Conservation (phyloP, 1,139 yeast species). For the Candida smagusa region DNA sequence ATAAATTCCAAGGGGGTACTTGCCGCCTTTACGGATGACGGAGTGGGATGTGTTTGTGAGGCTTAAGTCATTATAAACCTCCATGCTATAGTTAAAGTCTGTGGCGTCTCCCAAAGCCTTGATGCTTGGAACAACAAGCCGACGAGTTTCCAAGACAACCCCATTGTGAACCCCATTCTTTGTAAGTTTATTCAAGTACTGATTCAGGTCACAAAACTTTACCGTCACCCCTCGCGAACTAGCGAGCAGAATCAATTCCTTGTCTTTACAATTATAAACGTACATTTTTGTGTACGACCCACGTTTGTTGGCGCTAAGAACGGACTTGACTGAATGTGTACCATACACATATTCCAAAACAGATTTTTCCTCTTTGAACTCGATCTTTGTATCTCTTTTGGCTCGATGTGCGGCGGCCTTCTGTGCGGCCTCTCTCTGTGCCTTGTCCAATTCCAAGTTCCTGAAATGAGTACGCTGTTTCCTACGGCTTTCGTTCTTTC, state of each 20-base stretch:
- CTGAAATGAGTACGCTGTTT: slow-evolving; percentile 10
- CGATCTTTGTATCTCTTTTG: slow-evolving; percentile 8
- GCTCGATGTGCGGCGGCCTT: neutral
- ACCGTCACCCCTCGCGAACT: slow-evolving; percentile 40
- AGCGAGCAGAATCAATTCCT: slow-evolving; percentile 44
- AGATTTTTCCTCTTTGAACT: slow-evolving; percentile 26
- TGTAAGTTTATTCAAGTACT: slow-evolving; percentile 58
- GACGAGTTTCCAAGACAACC: slow-evolving; percentile 65
- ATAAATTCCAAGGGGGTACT: slow-evolving; percentile 68
- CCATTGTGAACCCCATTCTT: slow-evolving; percentile 82
- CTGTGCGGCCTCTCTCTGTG: slow-evolving; percentile 8
- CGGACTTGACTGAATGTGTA: slow-evolving; percentile 71
- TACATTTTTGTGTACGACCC: slow-evolving; percentile 49
- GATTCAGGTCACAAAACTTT: slow-evolving; percentile 44
- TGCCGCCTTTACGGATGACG: slow-evolving; percentile 10
- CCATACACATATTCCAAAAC: slow-evolving; percentile 73
- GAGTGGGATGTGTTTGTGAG: slow-evolving; percentile 8
- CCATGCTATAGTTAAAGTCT: slow-evolving; percentile 19
- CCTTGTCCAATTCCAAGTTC: slow-evolving; percentile 9
- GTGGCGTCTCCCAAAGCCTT: slow-evolving; percentile 28
- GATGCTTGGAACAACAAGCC: slow-evolving; percentile 46
- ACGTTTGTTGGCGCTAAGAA: slow-evolving; percentile 56
- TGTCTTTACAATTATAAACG: slow-evolving; percentile 40
- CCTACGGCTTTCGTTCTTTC: slow-evolving; percentile 37
- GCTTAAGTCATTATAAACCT: slow-evolving; percentile 12